Base-by-base conservation (phyloP, 495 filamentous ascomycete genomes). In the Penicillium paxilli region DNA sequence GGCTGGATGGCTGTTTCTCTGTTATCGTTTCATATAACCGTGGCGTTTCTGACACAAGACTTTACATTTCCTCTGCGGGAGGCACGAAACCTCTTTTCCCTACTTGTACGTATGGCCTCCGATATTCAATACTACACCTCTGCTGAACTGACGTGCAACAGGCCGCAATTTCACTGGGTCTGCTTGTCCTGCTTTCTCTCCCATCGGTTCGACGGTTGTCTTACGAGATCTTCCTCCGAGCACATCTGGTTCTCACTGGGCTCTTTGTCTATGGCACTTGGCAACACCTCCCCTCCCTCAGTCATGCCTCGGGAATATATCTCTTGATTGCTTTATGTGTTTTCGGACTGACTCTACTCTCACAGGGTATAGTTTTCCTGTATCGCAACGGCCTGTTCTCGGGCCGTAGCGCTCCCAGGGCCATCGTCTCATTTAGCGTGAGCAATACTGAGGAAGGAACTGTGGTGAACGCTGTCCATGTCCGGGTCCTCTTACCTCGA, bases 161-260 rank as follows among this genome's bases (percentile, higher is more conserved):
- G 33, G n/a, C 10, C 49, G 44, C 40, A 42, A 42, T 33, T 16
- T 49, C 49, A 53, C 44, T 69, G 14, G 25, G 35, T 22, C 8
- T 54, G 1, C 54, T 69, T 32, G 37, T 42, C n/a, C 30, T 71
- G 5, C 45, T 67, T 51, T 63, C 58, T 2, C 30, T 61, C 21
- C 54, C 49, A 50, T 57, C 16, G 16, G 19, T 74, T 56, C 56
- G 61, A 8, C 48, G 40, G 28, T 53, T 23, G 22, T 67, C 59
- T 4, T 74, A 71, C 37, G 57, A 73, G 49, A 50, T 71, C 42
- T 76, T 76, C 41, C 58, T 74, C 38, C 57, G 59, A 22, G 54
- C 21, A 26, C 57, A 76, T 54, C 57, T 74, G 58, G 48, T 44
- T 19, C 54, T 70, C 16, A 48, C 67, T 2, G 51, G 44, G 8